Evolutionary conservation across 371 early-diverging fungal genomes (phyloP), one percentile per base, ranked within the genome.

Genomic region (Dinochytrium kinnereticum): DNA sequence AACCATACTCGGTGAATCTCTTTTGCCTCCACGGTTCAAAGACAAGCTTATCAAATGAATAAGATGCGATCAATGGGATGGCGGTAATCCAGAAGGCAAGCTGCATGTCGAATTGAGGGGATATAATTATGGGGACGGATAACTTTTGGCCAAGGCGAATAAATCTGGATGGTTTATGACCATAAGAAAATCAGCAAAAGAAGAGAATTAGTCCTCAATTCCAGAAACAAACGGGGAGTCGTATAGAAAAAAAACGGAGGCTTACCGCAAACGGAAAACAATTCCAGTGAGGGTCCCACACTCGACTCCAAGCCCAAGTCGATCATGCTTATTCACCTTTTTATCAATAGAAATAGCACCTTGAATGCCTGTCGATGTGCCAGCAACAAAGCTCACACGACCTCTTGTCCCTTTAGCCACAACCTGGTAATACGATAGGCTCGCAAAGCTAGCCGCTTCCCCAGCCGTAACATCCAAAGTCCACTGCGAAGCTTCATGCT

Each of bases 61-160:
- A 72, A 0, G 88, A 87, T 0, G 87, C 77, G 21, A 85, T 79
- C 44, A 91, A 75, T 0, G 97, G 97, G 5, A 93, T 74, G 0
- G 89, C 74, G 15, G 88, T 78, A 0, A 92, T 92, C 73, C 86
- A 87, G 51, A 93, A 81, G 1, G 91, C 91, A 15, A 94, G 78
- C 64, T 79, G 77, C 7, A 90, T 66, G 73, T 96, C 92, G 40
- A 91, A 88, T 28, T 89, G 86, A 2, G 91, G 85, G 7, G 95
- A 84, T 31, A 96, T 80, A 2, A 92, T 80, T 49, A 96, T 85
- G 5, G 98, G 98, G n/a, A 96, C 65, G 10, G 86, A 82, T 49
- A 96, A 79, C 71, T 87, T 89, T 80, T 96, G 96, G 17, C 95
- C 96, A 53, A 96, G 82, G 1, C 96, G 90, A 61, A 88, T 87